Percentiles rank a stretch among this genome's conserved stretches.
phyloP scores from a whole-genome alignment of 805 yeast species.

The Priceomyces medius region DNA sequence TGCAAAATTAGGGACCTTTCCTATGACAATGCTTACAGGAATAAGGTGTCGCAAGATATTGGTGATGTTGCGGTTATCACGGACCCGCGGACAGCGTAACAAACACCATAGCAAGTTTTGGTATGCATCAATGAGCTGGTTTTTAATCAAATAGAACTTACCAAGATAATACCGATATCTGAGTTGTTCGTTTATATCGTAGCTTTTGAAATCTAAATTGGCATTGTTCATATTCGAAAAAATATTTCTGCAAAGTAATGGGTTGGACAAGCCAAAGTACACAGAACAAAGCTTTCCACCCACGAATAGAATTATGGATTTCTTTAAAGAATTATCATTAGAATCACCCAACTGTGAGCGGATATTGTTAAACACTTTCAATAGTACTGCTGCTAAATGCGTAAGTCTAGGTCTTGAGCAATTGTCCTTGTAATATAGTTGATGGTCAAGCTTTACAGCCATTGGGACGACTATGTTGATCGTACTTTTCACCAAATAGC shows the following conservation, averaged over 20 bases:
- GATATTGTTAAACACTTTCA: constrained; percentile 60
- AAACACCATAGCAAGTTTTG: constrained; percentile 58
- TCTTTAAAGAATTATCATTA: constrained; percentile 42
- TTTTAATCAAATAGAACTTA: constrained; percentile 53
- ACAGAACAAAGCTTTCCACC: constrained; percentile 55
- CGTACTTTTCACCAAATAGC: constrained; percentile 34
- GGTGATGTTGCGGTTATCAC: constrained; percentile 35
- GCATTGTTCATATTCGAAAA: constrained; percentile 60
- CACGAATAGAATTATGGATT: constrained; percentile 49
- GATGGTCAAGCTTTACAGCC: constrained; percentile 37
- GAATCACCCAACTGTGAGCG: constrained; percentile 45
- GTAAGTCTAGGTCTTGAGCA: constrained; percentile 45
- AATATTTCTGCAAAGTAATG: constrained; percentile 59
- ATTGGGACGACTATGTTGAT: constrained; percentile 44
- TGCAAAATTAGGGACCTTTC: constrained; percentile 46
- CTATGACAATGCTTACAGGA: constrained; percentile 55
- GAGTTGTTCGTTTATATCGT: constrained; percentile 43
- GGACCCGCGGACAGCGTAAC: constrained; percentile 29
- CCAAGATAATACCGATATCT: constrained; percentile 56
- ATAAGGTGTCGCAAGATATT: constrained; percentile 48
- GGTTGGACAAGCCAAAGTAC: constrained; percentile 55
- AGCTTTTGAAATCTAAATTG: constrained; percentile 40
- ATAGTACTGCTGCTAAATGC: constrained; percentile 51
- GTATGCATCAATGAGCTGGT: constrained; percentile 46
- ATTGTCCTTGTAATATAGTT: constrained; percentile 43